Conservation (phyloP, 257 asterid species). For the Plantago ovata region DNA sequence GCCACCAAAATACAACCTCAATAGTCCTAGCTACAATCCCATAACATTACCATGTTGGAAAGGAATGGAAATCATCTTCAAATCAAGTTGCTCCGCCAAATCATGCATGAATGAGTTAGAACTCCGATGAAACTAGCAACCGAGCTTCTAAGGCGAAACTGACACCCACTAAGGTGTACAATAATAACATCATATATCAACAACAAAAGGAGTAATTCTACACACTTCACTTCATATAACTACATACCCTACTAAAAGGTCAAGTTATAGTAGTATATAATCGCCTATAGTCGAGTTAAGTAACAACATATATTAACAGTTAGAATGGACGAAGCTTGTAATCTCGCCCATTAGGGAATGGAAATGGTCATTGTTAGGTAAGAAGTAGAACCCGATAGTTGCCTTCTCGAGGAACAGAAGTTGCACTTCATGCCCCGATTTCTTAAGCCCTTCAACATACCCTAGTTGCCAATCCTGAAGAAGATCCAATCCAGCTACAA, state of each 20-base stretch:
- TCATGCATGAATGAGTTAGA: slow-evolving; percentile 12
- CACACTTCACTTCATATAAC: slow-evolving; percentile 25
- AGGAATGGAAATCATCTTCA: slow-evolving; percentile 1
- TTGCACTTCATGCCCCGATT: slow-evolving; percentile 40
- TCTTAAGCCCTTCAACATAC: slow-evolving; percentile 44
- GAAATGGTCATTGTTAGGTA: slow-evolving; percentile 52
- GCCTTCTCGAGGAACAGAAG: slow-evolving; percentile 46
- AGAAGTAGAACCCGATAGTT: slow-evolving; percentile 51
- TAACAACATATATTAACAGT: slow-evolving; percentile 25
- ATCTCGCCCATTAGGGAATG: slow-evolving; percentile 42
- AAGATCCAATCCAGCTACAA: slow-evolving; percentile 50
- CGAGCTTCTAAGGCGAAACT: slow-evolving; percentile 24
- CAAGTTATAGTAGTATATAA: slow-evolving; percentile 28
- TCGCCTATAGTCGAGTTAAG: slow-evolving; percentile 19
- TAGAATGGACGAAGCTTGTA: slow-evolving; percentile 35
- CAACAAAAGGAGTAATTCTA: slow-evolving; percentile 33
- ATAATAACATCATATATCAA: slow-evolving; percentile 22
- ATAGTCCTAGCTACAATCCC: slow-evolving; percentile 17
- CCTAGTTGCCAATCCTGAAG: slow-evolving; percentile 52
- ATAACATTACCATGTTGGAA: slow-evolving; percentile 18
- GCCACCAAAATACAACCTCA: slow-evolving; percentile 4
- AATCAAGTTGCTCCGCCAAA: slow-evolving; percentile 15
- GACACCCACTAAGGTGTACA: slow-evolving; percentile 17
- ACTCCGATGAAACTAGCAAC: neutral
- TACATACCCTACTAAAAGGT: slow-evolving; percentile 33